These are phyloP conservation scores for Talaromyces sp. DNA, from an alignment of 2,329 filamentous ascomycete species.

Conservation along the genomic window DNA sequence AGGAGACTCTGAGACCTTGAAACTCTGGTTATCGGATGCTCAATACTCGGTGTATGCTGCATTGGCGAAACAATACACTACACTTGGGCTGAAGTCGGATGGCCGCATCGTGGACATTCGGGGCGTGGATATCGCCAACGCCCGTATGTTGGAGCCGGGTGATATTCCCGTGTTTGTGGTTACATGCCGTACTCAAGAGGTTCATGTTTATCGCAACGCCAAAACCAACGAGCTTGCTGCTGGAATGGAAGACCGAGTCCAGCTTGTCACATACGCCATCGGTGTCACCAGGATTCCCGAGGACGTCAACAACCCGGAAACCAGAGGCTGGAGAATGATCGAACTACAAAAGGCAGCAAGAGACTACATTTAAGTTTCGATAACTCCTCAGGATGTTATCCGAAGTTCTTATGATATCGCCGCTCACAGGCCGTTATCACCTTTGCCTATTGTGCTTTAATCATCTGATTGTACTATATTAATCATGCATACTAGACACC, in stretches of 20 bases:
- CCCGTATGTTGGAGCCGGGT: constrained; percentile 43
- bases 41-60: constrained; percentile 96
- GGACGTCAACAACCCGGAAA: constrained; percentile 95
- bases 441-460: constrained; percentile 5
- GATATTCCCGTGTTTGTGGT: constrained; percentile 85
- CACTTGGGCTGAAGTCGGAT: constrained; percentile 87
- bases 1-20: constrained; percentile 83
- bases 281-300: constrained; percentile 90
- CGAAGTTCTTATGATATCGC: neutral
- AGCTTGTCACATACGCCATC: constrained; percentile 96
- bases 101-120: constrained; percentile 93
- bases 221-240: constrained; percentile 87
- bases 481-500: constrained; percentile 31
- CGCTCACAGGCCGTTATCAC: neutral
- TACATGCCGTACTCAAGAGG: constrained; percentile 92
- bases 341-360: constrained; percentile 97
- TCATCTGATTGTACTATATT: constrained; percentile 32
- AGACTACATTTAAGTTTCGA: constrained; percentile 64
- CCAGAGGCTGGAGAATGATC: constrained; percentile 92
- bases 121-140: constrained; percentile 67
- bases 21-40: constrained; percentile 91
- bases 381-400: neutral
- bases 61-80: constrained; percentile 93
- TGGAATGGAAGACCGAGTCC: constrained; percentile 98
- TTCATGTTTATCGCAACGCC: constrained; percentile 90